Base-by-base conservation (phyloP, 192 early-diverging fungal genomes). In the Diversispora epigaea region DNA sequence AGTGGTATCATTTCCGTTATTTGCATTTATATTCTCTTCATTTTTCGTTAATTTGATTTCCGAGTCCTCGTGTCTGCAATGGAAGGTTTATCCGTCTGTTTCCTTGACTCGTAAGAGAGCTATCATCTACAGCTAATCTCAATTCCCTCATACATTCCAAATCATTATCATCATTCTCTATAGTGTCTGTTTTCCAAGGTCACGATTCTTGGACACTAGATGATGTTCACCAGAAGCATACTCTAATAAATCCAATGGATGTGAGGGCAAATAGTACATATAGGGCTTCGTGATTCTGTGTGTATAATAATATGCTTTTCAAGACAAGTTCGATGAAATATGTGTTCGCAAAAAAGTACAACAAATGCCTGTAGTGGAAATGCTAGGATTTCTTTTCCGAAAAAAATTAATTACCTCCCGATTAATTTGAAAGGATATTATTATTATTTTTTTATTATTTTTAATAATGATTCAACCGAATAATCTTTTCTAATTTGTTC, bases 241-340 rank as follows among this genome's bases (percentile, higher is more conserved):
- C 58, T 61, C 19, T 61, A 61, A 32, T 61, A 21, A 19, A 3
- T 61, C 25, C 32, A 61, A 61, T 61, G 22, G 5, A 39, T 61
- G 3, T 61, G 10, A 32, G 58, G 22, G 1, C 58, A 61, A 61
- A 61, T 21, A 21, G 19, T 7, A 19, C 19, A 61, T 61, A 4
- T 61, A 8, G 58, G 10, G 19, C 11, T 61, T 39, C 19, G 19
- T 39, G n/a, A 32, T 61, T 61, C 64, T 45, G 43, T 47, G n/a
- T 1, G 14, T 22, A n/a, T n/a, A n/a, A 67, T 22, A 67, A 47
- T 44, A 46, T 67, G 40, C 45, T 68, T 68, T 68, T 68, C 43
- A 45, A 49, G 43, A 43, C 43, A 68, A 11, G n/a, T 43, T 68
- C 65, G 14, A 43, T 46, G 43, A 15, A 67, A n/a, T 1, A 67